A percentile compares a stretch with the other conserved stretches of the same genome.
Conservation (phyloP, 2,329 filamentous ascomycete species). For the Penicillium sumatraense region DNA sequence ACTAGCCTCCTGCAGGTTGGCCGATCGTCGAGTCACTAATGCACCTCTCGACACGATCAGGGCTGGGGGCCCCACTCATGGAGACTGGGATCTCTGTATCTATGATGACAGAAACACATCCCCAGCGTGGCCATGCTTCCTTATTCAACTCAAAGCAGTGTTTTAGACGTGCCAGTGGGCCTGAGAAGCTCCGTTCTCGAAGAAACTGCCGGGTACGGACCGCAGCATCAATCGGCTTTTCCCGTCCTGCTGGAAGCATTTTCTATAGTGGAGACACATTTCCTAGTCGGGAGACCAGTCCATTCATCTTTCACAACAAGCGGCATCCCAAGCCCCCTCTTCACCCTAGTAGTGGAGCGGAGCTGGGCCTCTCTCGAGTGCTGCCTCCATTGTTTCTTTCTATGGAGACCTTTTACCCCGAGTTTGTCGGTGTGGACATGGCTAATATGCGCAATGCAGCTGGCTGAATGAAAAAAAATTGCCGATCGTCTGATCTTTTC, state of each 20-base stretch:
- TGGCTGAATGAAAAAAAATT: constrained; percentile 26
- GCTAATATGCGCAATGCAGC: constrained; percentile 26
- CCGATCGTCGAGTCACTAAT: constrained; percentile 30
- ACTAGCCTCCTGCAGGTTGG: constrained; percentile 38
- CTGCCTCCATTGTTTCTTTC: constrained; percentile 11
- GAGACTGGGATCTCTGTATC: constrained; percentile 18
- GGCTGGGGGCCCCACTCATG: constrained; percentile 14
- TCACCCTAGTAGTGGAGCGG: not conserved
- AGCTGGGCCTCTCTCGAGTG: constrained; percentile 4
- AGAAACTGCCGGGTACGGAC: constrained; percentile 28
- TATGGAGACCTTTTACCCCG: constrained; percentile 1
- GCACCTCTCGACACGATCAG: constrained; percentile 22
- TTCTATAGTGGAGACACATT: constrained; percentile 23
- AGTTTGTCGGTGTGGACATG: constrained; percentile 34
- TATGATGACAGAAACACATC: constrained; percentile 8
- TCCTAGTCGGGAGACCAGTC: constrained; percentile 17
- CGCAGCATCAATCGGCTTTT: constrained; percentile 19
- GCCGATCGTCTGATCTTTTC: constrained; percentile 35
- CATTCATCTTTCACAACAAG: constrained; percentile 11
- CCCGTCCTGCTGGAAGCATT: constrained; percentile 18
- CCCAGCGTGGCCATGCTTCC: constrained; percentile 7
- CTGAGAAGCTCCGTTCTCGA: constrained; percentile 23
- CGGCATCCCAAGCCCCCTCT: constrained; percentile 2
- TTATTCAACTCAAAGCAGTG: not conserved
- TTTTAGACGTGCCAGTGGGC: constrained; percentile 6